phyloP scores from a whole-genome alignment of 1,139 yeast species.

The Citeromyces hawaiiensis region DNA sequence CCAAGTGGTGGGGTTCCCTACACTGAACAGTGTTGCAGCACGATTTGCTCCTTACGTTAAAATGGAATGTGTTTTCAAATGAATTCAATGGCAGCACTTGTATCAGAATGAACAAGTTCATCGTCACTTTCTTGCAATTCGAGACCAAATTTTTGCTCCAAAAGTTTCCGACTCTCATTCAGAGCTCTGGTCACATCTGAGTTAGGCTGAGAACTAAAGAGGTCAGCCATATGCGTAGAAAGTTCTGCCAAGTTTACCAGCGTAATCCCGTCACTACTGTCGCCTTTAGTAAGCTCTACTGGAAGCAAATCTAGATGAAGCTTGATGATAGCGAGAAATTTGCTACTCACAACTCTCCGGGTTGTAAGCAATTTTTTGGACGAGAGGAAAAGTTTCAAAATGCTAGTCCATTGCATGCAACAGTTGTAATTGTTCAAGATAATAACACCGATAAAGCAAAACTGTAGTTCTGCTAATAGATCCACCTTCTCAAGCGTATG shows the following conservation, averaged over 20 bases:
- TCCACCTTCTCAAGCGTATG: not conserved
- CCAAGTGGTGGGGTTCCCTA: slow-evolving; percentile 4
- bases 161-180: not conserved
- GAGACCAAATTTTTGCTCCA: not conserved
- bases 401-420: slow-evolving; percentile 9
- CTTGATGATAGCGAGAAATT: slow-evolving; percentile 5
- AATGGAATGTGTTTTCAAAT: not conserved
- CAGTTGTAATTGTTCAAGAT: slow-evolving; percentile 11
- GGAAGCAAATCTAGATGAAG: slow-evolving; percentile 6
- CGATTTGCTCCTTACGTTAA: not conserved
- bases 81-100: not conserved
- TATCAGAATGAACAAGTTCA: not conserved
- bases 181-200: not conserved
- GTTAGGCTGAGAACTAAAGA: not conserved
- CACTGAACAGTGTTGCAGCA: not conserved
- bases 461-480: slow-evolving; percentile 7
- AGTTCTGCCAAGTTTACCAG: not conserved
- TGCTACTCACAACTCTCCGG: slow-evolving; percentile 3
- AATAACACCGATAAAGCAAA: slow-evolving; percentile 8
- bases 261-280: not conserved
- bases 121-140: not conserved
- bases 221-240: not conserved
- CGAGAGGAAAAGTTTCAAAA: slow-evolving; percentile 7
- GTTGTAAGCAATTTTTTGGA: slow-evolving; percentile 8
- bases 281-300: slow-evolving; percentile 1